phyloP scores from a whole-genome alignment of 192 early-diverging fungal species.

The Jimgerdemannia lactiflua region DNA sequence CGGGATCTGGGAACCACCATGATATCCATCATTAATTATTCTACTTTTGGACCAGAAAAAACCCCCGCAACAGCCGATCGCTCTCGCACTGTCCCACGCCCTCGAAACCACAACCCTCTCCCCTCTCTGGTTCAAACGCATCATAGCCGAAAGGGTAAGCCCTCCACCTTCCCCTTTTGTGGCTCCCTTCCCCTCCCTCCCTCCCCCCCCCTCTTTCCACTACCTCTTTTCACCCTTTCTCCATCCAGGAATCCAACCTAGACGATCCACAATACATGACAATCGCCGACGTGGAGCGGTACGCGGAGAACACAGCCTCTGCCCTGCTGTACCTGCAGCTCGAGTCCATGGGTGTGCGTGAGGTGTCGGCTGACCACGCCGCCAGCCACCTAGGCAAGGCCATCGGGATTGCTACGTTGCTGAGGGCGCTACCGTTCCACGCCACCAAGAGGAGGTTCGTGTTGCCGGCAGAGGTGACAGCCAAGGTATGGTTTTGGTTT shows the following conservation, averaged over 20 bases:
- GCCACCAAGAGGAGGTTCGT: slow-evolving; percentile 63
- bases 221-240: not conserved
- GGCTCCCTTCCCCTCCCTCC: not conserved
- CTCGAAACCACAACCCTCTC: slow-evolving; percentile 57
- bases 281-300: slow-evolving; percentile 75
- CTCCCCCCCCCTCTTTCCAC: not conserved
- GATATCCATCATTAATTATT: not conserved
- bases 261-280: slow-evolving; percentile 66
- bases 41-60: slow-evolving; percentile 39
- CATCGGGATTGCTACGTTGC: slow-evolving; percentile 73
- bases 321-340: slow-evolving; percentile 88
- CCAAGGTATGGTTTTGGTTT: slow-evolving; percentile 53
- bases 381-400: slow-evolving; percentile 91
- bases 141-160: slow-evolving; percentile 64
- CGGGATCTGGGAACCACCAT: not conserved
- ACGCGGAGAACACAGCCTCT: slow-evolving; percentile 86
- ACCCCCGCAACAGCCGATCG: slow-evolving; percentile 78
- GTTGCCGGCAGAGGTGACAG: slow-evolving; percentile 73
- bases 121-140: slow-evolving; percentile 75
- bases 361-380: slow-evolving; percentile 84
- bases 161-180: not conserved
- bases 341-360: slow-evolving; percentile 78
- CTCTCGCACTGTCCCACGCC: slow-evolving; percentile 61
- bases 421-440: slow-evolving; percentile 73
- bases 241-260: slow-evolving; percentile 51